Evolutionary conservation across 2,329 filamentous ascomycete species (phyloP).

Genomic region (Aspergillus brunneoviolaceus): DNA sequence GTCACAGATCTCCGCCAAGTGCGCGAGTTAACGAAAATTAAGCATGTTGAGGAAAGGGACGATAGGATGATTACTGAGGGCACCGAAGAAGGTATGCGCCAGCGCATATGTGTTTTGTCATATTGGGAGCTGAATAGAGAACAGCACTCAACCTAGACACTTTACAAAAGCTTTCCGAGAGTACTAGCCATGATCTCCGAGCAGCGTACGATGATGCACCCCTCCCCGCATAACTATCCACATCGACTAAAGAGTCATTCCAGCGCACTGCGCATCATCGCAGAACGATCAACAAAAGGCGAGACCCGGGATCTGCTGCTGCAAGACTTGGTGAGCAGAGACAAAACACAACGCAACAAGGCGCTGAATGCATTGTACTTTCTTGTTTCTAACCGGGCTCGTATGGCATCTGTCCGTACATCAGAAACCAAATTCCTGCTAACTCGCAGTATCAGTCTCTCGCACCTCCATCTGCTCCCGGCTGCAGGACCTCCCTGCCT

Average conservation of each 20-base stretch:
- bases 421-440: neutral
- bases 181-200: constrained; percentile 71
- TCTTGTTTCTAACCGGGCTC: constrained; percentile 40
- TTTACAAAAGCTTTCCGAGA: constrained; percentile 64
- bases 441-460: constrained; percentile 29
- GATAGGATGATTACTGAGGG: constrained; percentile 73
- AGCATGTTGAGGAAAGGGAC: constrained; percentile 62
- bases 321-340: constrained; percentile 41
- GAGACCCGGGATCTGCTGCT: constrained; percentile 42
- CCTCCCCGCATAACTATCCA: constrained; percentile 54
- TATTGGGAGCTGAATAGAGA: constrained; percentile 17
- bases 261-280: constrained; percentile 48
- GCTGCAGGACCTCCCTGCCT: constrained; percentile 38
- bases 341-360: constrained; percentile 38
- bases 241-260: constrained; percentile 8
- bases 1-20: constrained; percentile 52
- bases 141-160: constrained; percentile 63
- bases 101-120: too few species aligned
- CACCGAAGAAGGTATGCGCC: constrained; percentile 61
- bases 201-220: constrained; percentile 62
- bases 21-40: constrained; percentile 57
- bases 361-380: constrained; percentile 47
- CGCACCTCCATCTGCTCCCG: constrained; percentile 36
- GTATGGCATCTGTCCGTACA: constrained; percentile 26
- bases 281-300: constrained; percentile 45